A percentile compares a stretch with the other conserved stretches of the same genome.
phyloP scores from a whole-genome alignment of 257 asterid genomes.

The Solanum appendiculatum region DNA sequence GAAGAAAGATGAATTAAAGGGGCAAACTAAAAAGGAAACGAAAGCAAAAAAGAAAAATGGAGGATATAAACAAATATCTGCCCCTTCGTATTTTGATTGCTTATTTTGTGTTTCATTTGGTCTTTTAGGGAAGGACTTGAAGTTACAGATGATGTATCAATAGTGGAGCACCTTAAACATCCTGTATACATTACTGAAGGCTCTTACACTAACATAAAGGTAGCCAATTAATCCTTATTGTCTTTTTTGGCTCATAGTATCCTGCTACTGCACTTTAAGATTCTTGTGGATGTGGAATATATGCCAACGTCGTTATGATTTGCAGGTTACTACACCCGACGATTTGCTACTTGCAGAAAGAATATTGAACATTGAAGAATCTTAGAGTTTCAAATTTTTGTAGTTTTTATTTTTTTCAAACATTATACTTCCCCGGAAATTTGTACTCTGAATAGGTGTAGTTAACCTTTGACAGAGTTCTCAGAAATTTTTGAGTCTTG shows the following conservation, averaged over 20 bases:
- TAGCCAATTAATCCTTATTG: slow-evolving; percentile 1
- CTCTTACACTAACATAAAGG: slow-evolving; percentile 98
- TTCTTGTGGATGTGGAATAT: neutral
- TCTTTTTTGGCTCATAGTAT: neutral
- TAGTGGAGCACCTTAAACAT: slow-evolving; percentile 88
- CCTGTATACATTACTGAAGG: slow-evolving; percentile 94
- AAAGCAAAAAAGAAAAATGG: neutral
- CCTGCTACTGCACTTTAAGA: neutral
- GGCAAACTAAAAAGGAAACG: neutral
- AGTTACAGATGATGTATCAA: slow-evolving; percentile 97
- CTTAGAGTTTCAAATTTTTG: neutral
- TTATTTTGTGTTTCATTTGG: neutral
- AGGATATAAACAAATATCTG: neutral
- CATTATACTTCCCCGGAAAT: neutral
- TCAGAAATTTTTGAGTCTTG: neutral
- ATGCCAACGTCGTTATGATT: neutral
- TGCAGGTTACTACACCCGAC: slow-evolving; percentile 95
- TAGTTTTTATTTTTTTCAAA: neutral
- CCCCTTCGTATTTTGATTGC: neutral
- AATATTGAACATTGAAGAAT: slow-evolving; percentile 31
- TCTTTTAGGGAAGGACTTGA: slow-evolving; percentile 81
- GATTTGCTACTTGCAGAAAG: slow-evolving; percentile 93
- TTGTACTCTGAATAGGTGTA: neutral
- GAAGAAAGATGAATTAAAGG: neutral
- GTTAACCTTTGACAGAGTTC: neutral